Conservation (phyloP, 148 eudicot genomes). For the Arbutus unedo region DNA sequence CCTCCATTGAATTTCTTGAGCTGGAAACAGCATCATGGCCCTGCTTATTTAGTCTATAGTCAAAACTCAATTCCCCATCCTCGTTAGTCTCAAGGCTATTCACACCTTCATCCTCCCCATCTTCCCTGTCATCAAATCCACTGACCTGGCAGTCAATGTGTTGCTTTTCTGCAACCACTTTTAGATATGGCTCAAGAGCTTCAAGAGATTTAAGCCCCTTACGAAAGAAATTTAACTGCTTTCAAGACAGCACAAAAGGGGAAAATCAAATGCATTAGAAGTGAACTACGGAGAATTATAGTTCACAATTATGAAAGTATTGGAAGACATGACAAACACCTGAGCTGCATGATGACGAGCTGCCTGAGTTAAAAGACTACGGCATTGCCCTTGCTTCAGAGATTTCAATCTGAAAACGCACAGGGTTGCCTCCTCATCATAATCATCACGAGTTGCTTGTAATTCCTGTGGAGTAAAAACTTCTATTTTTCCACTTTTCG, state of each 20-base stretch:
- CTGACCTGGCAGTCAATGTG: constrained; percentile 78
- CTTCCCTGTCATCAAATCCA: constrained; percentile 60
- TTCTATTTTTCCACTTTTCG: constrained; percentile 78
- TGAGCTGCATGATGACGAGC: constrained; percentile 98
- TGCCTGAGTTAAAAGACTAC: constrained; percentile 92
- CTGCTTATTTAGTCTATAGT: constrained; percentile 53
- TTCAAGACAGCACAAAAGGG: constrained; percentile 16
- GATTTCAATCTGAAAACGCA: constrained; percentile 90
- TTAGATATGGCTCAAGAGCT: constrained; percentile 66
- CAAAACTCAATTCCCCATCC: constrained; percentile 73
- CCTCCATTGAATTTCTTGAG: constrained; percentile 88
- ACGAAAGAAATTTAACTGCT: constrained; percentile 86
- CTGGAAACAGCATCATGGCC: constrained; percentile 51
- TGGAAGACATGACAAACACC: constrained; percentile 37
- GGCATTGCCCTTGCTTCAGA: constrained; percentile 90
- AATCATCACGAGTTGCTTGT: constrained; percentile 72
- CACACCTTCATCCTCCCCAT: constrained; percentile 51
- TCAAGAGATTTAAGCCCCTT: constrained; percentile 86
- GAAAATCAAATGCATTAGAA: constrained; percentile 8
- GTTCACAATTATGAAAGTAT: background rate
- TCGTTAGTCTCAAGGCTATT: constrained; percentile 54
- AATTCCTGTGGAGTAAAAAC: constrained; percentile 55
- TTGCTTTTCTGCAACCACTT: constrained; percentile 67
- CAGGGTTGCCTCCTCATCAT: constrained; percentile 85
- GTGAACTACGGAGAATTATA: background rate